Evolutionary conservation across 305 asterid genomes (phyloP).

Genomic region (Fraxinus baroniana): DNA sequence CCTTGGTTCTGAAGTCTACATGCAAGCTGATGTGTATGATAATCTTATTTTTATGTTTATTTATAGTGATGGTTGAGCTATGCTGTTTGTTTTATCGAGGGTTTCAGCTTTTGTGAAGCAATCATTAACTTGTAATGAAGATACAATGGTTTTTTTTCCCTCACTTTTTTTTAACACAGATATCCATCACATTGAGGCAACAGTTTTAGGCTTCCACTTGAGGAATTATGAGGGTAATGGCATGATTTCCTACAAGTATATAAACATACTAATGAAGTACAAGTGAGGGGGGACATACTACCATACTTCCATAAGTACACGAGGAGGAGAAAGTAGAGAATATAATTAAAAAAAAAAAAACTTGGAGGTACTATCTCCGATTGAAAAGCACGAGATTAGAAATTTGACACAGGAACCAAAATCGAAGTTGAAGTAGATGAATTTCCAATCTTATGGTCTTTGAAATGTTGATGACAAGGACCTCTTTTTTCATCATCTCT

Average conservation of each 20-base stretch:
- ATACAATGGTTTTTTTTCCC: not conserved
- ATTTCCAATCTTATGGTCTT: not conserved
- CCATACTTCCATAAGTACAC: not conserved
- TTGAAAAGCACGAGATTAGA: not conserved
- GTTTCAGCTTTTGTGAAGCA: not conserved
- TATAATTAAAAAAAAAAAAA: not conserved
- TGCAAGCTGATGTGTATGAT: slow-evolving; percentile 88
- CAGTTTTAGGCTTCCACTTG: not conserved
- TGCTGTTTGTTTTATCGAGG: not conserved
- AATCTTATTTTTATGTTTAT: not conserved
- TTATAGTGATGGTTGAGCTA: not conserved
- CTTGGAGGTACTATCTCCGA: not conserved
- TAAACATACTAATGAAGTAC: not conserved
- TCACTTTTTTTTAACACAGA: not conserved
- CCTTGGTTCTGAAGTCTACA: slow-evolving; percentile 83
- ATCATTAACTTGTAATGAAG: not conserved
- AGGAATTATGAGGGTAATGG: not conserved
- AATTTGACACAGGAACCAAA: not conserved
- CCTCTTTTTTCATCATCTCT: not conserved
- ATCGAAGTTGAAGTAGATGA: not conserved
- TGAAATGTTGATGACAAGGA: slow-evolving; percentile 2
- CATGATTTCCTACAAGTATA: not conserved
- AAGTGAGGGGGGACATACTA: not conserved
- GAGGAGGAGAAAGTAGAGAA: not conserved
- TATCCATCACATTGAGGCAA: not conserved